Percentiles rank a stretch among this genome's conserved stretches.
These are phyloP conservation scores for Metschnikowia chrysomelidarum DNA, from an alignment of 805 yeast genomes.

Conservation along the genomic window DNA sequence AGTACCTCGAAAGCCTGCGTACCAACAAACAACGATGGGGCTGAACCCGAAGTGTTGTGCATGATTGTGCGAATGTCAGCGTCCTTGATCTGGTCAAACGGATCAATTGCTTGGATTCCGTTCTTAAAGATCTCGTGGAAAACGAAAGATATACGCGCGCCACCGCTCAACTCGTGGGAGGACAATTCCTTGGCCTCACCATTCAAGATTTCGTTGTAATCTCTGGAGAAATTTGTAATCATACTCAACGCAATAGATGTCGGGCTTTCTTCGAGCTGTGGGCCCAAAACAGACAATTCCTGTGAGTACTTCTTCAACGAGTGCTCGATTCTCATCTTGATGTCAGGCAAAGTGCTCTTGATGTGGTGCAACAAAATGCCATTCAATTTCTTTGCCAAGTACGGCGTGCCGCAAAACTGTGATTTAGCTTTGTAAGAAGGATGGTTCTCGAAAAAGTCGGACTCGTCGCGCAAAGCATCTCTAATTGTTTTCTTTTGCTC, in stretches of 20 bases:
- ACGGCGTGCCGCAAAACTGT: conserved; percentile 98
- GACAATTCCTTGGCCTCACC: conserved; percentile 92
- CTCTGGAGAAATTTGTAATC: conserved; percentile 90
- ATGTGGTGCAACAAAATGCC: conserved; percentile 87
- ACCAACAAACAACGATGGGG: conserved; percentile 95
- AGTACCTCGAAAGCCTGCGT: conserved; percentile 96
- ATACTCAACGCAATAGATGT: conserved; percentile 85
- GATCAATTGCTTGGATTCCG: conserved; percentile 89
- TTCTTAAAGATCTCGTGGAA: conserved; percentile 94
- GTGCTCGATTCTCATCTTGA: conserved; percentile 82
- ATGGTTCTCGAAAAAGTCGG: conserved; percentile 78
- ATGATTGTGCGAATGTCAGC: conserved; percentile 94
- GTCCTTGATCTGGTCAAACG: conserved; percentile 94
- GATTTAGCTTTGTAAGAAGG: conserved; percentile 90
- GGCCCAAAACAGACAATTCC: conserved; percentile 76
- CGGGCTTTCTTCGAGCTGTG: conserved; percentile 85
- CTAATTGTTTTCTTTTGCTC: conserved; percentile 84
- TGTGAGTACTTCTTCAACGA: conserved; percentile 75
- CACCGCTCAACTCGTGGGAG: conserved; percentile 90
- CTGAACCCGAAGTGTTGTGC: conserved; percentile 93
- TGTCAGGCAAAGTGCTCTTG: conserved; percentile 67
- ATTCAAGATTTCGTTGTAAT: conserved; percentile 83
- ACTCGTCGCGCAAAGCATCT: conserved; percentile 81
- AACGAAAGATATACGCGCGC: conserved; percentile 95
- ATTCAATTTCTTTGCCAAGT: conserved; percentile 87